Conservation (phyloP, 1,284 basidiomycete species). For the Dichomitus squalens region DNA sequence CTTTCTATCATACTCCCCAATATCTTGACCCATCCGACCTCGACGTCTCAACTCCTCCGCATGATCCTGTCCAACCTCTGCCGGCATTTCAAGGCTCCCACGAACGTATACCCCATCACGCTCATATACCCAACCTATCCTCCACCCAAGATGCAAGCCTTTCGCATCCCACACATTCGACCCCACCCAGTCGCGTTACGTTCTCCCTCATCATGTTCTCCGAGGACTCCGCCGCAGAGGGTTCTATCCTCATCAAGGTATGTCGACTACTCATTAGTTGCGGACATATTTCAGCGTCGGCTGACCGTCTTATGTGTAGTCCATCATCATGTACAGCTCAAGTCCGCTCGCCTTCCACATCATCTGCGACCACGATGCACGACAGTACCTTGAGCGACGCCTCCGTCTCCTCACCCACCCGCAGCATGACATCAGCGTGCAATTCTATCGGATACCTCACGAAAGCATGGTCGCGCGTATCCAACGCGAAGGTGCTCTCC, state of each 20-base stretch:
- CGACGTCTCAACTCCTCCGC: not conserved
- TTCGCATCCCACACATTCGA: not conserved
- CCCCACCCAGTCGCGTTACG: constrained; percentile 35
- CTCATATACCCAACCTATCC: constrained; percentile 3
- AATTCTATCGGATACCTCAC: constrained; percentile 43
- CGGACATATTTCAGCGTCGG: not conserved
- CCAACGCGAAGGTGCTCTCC: constrained; percentile 46
- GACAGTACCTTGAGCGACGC: constrained; percentile 39
- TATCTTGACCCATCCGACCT: not conserved
- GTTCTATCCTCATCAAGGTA: constrained; percentile 48
- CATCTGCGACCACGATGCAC: constrained; percentile 46
- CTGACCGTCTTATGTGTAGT: constrained; percentile 31
- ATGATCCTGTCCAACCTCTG: not conserved
- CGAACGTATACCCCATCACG: constrained; percentile 10
- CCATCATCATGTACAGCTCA: constrained; percentile 47
- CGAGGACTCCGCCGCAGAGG: constrained; percentile 44
- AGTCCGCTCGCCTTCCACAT: constrained; percentile 49
- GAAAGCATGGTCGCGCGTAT: constrained; percentile 45
- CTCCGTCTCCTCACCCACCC: constrained; percentile 41
- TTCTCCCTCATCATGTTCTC: constrained; percentile 52
- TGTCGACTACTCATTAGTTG: no score
- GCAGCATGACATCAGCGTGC: constrained; percentile 37
- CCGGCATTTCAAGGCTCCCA: constrained; percentile 4
- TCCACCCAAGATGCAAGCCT: not conserved
- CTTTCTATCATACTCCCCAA: constrained; percentile 12